These are phyloP conservation scores for Boletus fagicola DNA, from an alignment of 768 basidiomycete species.

Conservation along the genomic window DNA sequence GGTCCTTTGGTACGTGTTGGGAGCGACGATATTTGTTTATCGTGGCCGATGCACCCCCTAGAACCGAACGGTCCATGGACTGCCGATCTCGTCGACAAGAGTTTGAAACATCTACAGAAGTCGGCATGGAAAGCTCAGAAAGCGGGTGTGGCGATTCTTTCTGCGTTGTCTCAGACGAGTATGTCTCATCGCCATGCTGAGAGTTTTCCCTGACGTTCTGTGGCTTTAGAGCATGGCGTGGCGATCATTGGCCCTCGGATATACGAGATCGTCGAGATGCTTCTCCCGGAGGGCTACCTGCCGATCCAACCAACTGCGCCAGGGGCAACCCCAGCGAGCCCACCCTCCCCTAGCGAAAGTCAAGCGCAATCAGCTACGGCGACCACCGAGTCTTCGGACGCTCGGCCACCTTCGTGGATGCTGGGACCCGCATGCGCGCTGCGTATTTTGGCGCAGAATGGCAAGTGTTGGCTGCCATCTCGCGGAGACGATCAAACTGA, in stretches of 20 bases:
- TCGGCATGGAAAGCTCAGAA: conserved; percentile 21
- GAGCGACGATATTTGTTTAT: background rate
- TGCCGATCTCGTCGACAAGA: conserved; percentile 8
- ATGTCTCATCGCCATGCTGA: background rate
- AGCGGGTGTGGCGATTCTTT: conserved; percentile 24
- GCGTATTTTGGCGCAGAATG: conserved; percentile 16
- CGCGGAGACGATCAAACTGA: background rate
- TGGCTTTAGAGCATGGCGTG: conserved; percentile 15
- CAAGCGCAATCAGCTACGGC: background rate
- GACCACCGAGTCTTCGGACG: background rate
- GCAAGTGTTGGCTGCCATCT: background rate
- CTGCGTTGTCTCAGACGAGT: conserved; percentile 23
- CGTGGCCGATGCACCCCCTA: conserved; percentile 1
- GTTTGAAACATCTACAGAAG: conserved; percentile 3
- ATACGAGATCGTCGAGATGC: conserved; percentile 18
- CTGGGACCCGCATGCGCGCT: conserved; percentile 27
- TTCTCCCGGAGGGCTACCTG: conserved; percentile 15
- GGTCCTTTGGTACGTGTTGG: conserved; percentile 15
- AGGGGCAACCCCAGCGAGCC: background rate
- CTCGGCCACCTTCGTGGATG: conserved; percentile 18
- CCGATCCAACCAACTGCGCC: background rate
- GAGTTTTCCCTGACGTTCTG: background rate
- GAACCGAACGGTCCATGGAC: conserved; percentile 14
- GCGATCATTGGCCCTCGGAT: conserved; percentile 5
- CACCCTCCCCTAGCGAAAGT: background rate